Evolutionary conservation across 371 early-diverging fungal species (phyloP), one percentile per base, ranked within the genome.

Genomic region (Coemansia sp.): DNA sequence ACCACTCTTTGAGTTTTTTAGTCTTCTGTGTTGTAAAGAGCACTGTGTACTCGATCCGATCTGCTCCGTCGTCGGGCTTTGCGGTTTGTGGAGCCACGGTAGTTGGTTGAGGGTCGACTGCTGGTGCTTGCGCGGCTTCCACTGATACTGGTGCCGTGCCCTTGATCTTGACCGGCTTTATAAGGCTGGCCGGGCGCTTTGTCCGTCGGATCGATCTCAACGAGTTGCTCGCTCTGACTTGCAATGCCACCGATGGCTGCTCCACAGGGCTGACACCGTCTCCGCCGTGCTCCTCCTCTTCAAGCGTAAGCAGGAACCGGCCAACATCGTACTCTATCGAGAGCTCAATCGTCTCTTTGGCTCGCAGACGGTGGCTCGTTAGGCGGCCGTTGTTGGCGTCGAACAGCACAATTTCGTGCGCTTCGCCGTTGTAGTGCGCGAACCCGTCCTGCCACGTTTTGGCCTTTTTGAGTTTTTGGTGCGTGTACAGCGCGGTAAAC

Each of bases 391-490:
- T 59, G 50, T 42, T 55, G 16, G 61, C 42, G 35, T 68, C 74
- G 30, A 59, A 65, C 26, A 72, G 26, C 16, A 65, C 51, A 1
- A 72, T 40, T 39, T 68, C 69, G 35, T 59, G 57, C 20, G 61
- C 45, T 9, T 68, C 65, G 31, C 33, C 9, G 65, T 69, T 55
- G 48, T 69, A 72, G 50, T 51, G 69, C 10, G 65, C 74, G 41
- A 58, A 50, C 12, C 74, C 77, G 40, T 76, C 77, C 57, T 76
- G 77, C 77, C 77, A 76, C 8, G 72, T 64, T 66, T 76, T 76
- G 38, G 58, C 65, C 62, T 71, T 76, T 35, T 76, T 76, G 34
- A 39, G 63, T 51, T 76, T 76, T 26, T 76, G 77, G 53, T 71
- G 67, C 9, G 77, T 76, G 53, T 76, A 76, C 9, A 76, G 52